Evolutionary conservation across 2,329 filamentous ascomycete species (phyloP), one percentile per base, ranked within the genome.

Genomic region (Cordyceps cateniannulata): DNA sequence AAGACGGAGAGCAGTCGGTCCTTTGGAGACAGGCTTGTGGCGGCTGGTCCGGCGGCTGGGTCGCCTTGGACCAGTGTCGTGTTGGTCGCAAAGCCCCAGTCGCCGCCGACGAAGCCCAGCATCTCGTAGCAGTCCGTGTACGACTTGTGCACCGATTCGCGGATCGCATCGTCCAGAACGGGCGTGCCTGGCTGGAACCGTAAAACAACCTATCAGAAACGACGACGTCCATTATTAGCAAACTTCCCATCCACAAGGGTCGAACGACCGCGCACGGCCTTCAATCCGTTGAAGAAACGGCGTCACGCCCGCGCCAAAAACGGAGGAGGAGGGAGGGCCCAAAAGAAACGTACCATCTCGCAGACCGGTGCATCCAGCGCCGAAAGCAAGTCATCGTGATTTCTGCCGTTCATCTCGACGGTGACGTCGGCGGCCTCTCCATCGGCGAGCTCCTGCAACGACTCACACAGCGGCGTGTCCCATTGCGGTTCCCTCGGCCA

Each of bases 61-160:
- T 51, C 45, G 24, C 44, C 51, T 5, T 50, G 9, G 12, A 40
- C 32, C 7, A 24, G 53, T 12, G 42, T 50, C 22, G 59, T 56
- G 51, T 55, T 56, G 10, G 42, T 42, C 22, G 50, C 59, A 14
- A 48, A 50, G 10, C 59, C 59, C 59, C 44, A 50, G 51, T 50
- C 59, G 24, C 59, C 59, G n/a, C 42, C 51, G 44, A 61, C 59
- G 16, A 61, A 61, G 42, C 59, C 59, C 22, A 49, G 27, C 44
- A 49, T 50, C 5, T 50, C 25, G 32, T 38, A 54, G 59, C 59
- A 55, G 51, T 50, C 59, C 6, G 44, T 55, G 45, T 61, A 50
- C 51, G 25, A 18, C 45, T 56, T 55, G 45, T 61, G 51, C 50
- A 56, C 50, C 2, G 59, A 55, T 24, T 29, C 25, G 5, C 18